Evolutionary conservation across 345 rosid species (phyloP).

Genomic region (Pistacia integerrima): DNA sequence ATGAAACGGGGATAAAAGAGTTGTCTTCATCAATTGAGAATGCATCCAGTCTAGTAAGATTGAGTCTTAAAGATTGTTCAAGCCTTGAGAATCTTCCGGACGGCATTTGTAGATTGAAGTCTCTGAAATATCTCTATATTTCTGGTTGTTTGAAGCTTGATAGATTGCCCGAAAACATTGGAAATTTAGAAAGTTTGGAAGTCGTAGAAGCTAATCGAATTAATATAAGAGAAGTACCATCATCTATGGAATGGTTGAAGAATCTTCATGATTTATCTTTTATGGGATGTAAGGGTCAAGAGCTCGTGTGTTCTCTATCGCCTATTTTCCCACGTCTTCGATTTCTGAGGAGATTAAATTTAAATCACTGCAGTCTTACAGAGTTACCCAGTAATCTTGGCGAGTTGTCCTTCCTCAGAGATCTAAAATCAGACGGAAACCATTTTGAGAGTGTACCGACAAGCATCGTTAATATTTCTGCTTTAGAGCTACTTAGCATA

Average conservation of each 20-base stretch:
- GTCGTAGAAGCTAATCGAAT: background rate
- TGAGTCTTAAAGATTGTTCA: no score
- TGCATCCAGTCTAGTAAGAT: no score
- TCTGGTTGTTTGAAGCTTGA: background rate
- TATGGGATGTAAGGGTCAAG: no score
- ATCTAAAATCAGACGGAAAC: background rate
- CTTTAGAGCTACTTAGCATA: background rate
- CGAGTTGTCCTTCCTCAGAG: background rate
- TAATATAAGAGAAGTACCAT: background rate
- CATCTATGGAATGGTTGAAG: background rate
- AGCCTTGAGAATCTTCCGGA: conserved; percentile 25
- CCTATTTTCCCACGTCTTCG: background rate
- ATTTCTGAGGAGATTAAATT: background rate
- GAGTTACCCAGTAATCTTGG: background rate
- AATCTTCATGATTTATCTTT: no score
- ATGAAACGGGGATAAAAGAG: no score
- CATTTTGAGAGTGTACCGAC: conserved; percentile 2
- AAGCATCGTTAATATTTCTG: conserved; percentile 8
- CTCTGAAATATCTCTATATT: background rate
- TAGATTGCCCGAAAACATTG: no score
- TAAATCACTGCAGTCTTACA: background rate
- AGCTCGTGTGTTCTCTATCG: no score
- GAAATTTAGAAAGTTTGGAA: background rate
- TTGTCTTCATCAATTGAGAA: no score
- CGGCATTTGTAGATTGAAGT: conserved; percentile 1